Percentiles rank a stretch among this genome's conserved stretches.
Conservation (phyloP, 1,284 basidiomycete species). For the Schizopora paradoxa region DNA sequence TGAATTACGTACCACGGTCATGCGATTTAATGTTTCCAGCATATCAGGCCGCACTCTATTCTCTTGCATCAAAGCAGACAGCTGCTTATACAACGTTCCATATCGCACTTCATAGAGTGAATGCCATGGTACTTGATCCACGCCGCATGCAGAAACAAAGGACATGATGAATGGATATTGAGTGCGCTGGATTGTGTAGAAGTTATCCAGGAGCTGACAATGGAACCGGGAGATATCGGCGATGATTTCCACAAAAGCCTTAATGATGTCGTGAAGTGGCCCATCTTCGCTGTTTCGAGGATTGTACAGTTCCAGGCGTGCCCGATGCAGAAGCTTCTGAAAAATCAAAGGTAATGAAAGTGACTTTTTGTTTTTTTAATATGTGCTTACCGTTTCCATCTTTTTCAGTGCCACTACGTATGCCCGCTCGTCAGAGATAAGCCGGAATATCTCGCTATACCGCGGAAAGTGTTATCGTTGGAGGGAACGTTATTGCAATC, state of each 20-base stretch:
- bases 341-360: background rate
- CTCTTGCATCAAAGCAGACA: slow-evolving; percentile 5
- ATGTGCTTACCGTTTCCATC: background rate
- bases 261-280: slow-evolving; percentile 3
- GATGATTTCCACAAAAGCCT: background rate
- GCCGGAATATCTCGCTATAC: background rate
- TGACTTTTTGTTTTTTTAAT: background rate
- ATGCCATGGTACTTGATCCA: slow-evolving; percentile 8
- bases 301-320: background rate
- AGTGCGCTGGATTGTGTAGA: slow-evolving; percentile 5
- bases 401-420: slow-evolving; percentile 1
- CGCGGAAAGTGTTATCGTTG: background rate
- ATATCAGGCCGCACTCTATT: slow-evolving; percentile 2
- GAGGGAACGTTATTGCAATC: background rate
- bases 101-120: slow-evolving; percentile 5
- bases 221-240: slow-evolving; percentile 5
- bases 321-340: background rate
- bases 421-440: slow-evolving; percentile 2
- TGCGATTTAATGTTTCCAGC: slow-evolving; percentile 6
- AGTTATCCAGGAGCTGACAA: slow-evolving; percentile 5
- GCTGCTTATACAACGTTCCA: slow-evolving; percentile 3
- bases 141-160: slow-evolving; percentile 1
- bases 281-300: slow-evolving; percentile 5
- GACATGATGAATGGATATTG: slow-evolving; percentile 3
- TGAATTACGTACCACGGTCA: slow-evolving; percentile 8